Evolutionary conservation across 345 rosid genomes (phyloP).

Genomic region (Gossypium thurberi): DNA sequence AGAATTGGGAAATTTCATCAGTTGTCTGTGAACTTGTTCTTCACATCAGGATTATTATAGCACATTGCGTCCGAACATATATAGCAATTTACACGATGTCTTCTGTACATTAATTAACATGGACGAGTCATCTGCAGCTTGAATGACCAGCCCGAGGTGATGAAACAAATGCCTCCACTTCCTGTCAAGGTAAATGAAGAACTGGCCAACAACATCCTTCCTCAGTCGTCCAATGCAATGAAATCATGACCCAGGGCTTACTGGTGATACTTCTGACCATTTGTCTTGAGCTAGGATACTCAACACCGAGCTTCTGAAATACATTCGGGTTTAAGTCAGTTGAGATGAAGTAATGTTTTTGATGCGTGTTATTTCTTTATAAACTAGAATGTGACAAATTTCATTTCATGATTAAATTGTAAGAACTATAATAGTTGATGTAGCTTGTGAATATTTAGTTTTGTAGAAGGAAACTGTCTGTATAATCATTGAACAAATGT

Average conservation of each 20-base stretch:
- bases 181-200: constrained; percentile 76
- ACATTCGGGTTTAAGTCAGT: no score
- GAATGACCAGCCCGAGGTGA: constrained; percentile 73
- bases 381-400: constrained; percentile 3
- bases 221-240: constrained; percentile 41
- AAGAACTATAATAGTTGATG: constrained; percentile 13
- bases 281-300: neutral
- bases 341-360: neutral
- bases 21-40: neutral
- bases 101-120: constrained; percentile 11
- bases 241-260: constrained; percentile 32
- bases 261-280: constrained; percentile 17
- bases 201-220: constrained; percentile 56
- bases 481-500: neutral
- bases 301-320: no score
- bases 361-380: neutral
- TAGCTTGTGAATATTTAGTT: constrained; percentile 34
- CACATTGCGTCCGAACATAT: neutral
- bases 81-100: neutral
- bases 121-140: constrained; percentile 36
- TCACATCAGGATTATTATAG: neutral
- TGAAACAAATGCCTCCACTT: constrained; percentile 88
- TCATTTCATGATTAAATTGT: neutral
- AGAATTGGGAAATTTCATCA: no score
- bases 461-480: constrained; percentile 16